Conservation (phyloP, 1,284 basidiomycete genomes). For the Melampsora larici-populina region DNA sequence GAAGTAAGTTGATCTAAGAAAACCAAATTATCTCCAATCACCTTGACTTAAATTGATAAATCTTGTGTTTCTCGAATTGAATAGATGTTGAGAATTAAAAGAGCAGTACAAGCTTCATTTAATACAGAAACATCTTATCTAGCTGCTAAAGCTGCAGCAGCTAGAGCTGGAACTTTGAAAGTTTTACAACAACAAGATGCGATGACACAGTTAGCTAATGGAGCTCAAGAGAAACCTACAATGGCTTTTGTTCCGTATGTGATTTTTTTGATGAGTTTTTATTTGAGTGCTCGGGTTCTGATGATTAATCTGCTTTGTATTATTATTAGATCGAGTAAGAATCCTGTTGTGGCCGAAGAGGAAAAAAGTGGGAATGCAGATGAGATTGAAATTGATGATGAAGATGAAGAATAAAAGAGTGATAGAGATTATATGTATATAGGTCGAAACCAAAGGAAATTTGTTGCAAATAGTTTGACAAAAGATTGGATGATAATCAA, state of each 20-base stretch:
- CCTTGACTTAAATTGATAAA: slow-evolving; percentile 62
- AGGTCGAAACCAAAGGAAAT: no score
- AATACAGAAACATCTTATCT: slow-evolving; percentile 76
- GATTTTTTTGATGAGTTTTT: background rate
- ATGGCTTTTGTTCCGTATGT: slow-evolving; percentile 46
- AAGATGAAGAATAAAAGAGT: slow-evolving; percentile 40
- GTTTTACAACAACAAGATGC: slow-evolving; percentile 53
- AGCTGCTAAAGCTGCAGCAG: slow-evolving; percentile 56
- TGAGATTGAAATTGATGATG: slow-evolving; percentile 47
- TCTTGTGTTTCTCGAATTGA: slow-evolving; percentile 31
- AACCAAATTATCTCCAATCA: background rate
- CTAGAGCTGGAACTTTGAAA: slow-evolving; percentile 59
- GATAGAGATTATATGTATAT: no score
- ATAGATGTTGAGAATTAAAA: slow-evolving; percentile 75
- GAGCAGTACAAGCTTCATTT: slow-evolving; percentile 95
- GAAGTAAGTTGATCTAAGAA: background rate
- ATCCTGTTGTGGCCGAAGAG: slow-evolving; percentile 12
- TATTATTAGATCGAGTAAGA: slow-evolving; percentile 30
- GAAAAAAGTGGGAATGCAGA: slow-evolving; percentile 43
- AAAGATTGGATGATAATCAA: no score
- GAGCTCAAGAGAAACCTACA: slow-evolving; percentile 47
- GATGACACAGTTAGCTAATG: slow-evolving; percentile 61
- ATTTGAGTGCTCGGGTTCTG: slow-evolving; percentile 5
- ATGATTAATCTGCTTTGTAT: background rate
- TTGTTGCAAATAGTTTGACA: no score